Base-by-base conservation (phyloP, 129 eudicot genomes). In the Gnaphalium uliginosum region DNA sequence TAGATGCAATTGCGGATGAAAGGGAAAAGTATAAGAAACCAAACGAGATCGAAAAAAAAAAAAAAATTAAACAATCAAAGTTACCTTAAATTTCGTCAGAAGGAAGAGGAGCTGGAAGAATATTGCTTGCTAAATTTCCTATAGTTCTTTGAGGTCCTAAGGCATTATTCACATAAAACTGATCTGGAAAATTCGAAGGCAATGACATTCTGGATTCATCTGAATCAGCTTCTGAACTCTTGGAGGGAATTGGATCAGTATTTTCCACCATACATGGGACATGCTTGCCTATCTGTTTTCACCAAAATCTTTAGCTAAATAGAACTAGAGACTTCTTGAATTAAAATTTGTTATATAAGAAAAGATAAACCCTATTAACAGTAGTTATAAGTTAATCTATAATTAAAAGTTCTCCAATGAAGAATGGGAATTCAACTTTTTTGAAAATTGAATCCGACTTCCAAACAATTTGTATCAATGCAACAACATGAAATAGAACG, bases 41-140 rank as follows among this genome's bases (percentile, higher is more conserved):
- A 54, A 54, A 68, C 32, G 77, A 9, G 76, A 13, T 64, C 58
- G 4, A 10, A 64, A 66, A 19, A 11, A 18, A 17, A n/a, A n/a
- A n/a, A n/a, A n/a, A 30, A 60, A 67, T 48, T 13, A 10, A 33
- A 33, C 43, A 37, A 37, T 8, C 23, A 22, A 56, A 46, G 64
- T 63, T 78, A 81, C 86, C 88, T 68, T 85, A 53, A 56, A 54
- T 83, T 77, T 66, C 80, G 8, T 84, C 82, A 79, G 77, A 78
- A 39, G 81, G 69, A 80, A 75, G 81, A 62, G 81, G 74, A 76
- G 80, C 77, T 67, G 84, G 60, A 66, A 77, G 60, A 71, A 59
- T 72, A 79, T 78, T 81, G 61, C 25, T 56, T 56, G 61, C 61
- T 56, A n/a, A 56, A 71, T 66, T 78, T 27, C 73, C 82, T 27